Evolutionary conservation across 108 stramenopile genomes (phyloP).

Genomic region (Cyclostephanos invisitatus): DNA sequence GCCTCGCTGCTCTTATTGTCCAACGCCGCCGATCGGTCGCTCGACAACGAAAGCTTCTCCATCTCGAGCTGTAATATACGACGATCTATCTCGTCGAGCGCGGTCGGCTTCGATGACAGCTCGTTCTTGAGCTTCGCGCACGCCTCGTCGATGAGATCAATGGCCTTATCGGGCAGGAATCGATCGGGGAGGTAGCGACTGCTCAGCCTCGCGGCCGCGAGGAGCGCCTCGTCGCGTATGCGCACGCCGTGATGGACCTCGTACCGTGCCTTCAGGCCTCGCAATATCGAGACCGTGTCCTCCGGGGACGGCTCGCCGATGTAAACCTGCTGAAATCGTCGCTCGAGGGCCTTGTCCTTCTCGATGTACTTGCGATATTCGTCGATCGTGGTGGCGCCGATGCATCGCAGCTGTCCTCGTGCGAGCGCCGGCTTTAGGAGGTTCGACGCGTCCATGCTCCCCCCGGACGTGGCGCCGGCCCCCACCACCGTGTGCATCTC

Average conservation of each 20-base stretch:
- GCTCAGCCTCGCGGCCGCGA: conserved; percentile 97
- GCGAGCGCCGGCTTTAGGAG: conserved; percentile 98
- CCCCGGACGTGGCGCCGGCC: conserved; percentile 90
- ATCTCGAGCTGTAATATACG: conserved; percentile 68
- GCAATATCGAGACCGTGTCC: conserved; percentile 96
- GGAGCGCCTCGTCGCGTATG: conserved; percentile 95
- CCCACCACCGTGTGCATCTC: conserved; percentile 99
- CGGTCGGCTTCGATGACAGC: conserved; percentile 71
- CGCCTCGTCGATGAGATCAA: conserved; percentile 99
- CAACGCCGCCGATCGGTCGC: conserved; percentile 20
- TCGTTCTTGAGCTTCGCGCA: conserved; percentile 90
- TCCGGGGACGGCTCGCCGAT: conserved; percentile 95
- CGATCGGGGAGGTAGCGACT: conserved; percentile 97
- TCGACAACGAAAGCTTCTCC: conserved; percentile 49
- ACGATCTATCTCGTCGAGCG: conserved; percentile 54
- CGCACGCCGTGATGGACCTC: conserved; percentile 97
- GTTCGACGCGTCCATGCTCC: conserved; percentile 98
- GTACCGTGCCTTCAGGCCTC: conserved; percentile 96
- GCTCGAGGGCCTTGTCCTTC: conserved; percentile 98
- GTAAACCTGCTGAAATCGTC: conserved; percentile 98
- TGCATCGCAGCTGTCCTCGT: conserved; percentile 95
- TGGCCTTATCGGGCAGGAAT: conserved; percentile 82
- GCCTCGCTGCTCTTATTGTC: conserved; percentile 46
- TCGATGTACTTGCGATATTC: conserved; percentile 98
- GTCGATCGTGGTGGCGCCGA: conserved; percentile 98